phyloP scores from a whole-genome alignment of 805 yeast species.

The Barnettozyma botsteinii region DNA sequence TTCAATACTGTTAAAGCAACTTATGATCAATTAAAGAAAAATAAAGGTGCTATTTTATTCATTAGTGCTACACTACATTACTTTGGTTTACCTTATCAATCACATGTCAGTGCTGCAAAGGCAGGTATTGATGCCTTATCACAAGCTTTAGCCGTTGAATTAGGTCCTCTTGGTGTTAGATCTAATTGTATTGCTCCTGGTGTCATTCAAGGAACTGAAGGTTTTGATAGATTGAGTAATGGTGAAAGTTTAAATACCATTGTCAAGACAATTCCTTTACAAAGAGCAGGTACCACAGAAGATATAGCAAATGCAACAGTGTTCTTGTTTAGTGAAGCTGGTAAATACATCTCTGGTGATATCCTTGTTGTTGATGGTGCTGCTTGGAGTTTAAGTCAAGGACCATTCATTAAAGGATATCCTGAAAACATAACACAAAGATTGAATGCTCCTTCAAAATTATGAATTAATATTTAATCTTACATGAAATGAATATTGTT shows the following conservation, averaged over 20 bases:
- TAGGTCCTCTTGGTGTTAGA: conserved; percentile 85
- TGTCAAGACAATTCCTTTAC: conserved; percentile 44
- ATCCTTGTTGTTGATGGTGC: conserved; percentile 86
- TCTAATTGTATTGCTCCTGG: conserved; percentile 91
- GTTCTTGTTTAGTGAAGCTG: conserved; percentile 78
- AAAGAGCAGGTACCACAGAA: conserved; percentile 58
- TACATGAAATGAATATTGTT: too few species aligned
- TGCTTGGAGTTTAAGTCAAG: conserved; percentile 71
- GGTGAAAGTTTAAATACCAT: conserved; percentile 37
- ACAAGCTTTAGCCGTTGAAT: conserved; percentile 79
- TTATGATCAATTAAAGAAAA: conserved; percentile 54
- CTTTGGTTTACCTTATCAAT: conserved; percentile 81
- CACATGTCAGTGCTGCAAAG: conserved; percentile 92
- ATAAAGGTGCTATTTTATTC: conserved; percentile 69
- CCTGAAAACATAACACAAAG: conserved; percentile 37
- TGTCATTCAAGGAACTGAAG: conserved; percentile 82
- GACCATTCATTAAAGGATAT: conserved; percentile 33
- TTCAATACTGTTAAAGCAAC: conserved; percentile 86
- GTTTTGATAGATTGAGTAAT: conserved; percentile 57
- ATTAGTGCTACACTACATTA: conserved; percentile 89
- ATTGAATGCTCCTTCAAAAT: conserved; percentile 31
- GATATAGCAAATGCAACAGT: conserved; percentile 90
- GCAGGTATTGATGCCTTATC: conserved; percentile 91
- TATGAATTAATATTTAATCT: too few species aligned
- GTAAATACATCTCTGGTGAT: conserved; percentile 71